Evolutionary conservation across 495 filamentous ascomycete genomes (phyloP).

Genomic region (Xylaria longipes): DNA sequence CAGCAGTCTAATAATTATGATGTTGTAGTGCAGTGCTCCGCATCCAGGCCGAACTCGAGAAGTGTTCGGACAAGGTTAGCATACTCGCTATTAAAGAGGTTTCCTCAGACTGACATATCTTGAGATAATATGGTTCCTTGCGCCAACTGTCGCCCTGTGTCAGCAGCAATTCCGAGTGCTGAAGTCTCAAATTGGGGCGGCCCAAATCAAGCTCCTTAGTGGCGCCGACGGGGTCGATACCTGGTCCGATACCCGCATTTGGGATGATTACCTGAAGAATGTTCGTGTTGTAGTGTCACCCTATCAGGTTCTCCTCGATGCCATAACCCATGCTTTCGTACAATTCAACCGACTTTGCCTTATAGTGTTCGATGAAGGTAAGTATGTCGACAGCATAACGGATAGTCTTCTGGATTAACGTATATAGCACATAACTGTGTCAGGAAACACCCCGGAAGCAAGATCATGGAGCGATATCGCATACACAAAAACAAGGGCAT

Average conservation of each 20-base stretch:
- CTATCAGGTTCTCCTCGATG: constrained; percentile 77
- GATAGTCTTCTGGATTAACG: constrained; percentile 24
- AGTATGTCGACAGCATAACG: constrained; percentile 16
- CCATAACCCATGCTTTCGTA: constrained; percentile 81
- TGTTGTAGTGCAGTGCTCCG: constrained; percentile 73
- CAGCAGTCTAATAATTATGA: not conserved
- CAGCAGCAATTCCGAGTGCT: constrained; percentile 75
- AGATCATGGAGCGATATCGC: constrained; percentile 84
- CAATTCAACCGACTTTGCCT: constrained; percentile 68
- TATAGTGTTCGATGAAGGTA: constrained; percentile 91
- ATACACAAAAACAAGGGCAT: constrained; percentile 41
- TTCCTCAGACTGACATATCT: not conserved
- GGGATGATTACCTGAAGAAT: constrained; percentile 74
- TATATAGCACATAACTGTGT: constrained; percentile 72
- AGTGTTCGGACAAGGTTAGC: constrained; percentile 65
- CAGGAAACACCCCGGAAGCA: constrained; percentile 68
- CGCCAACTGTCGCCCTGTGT: constrained; percentile 77
- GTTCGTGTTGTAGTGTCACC: constrained; percentile 80
- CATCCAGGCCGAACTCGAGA: constrained; percentile 77
- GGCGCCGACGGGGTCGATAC: constrained; percentile 73
- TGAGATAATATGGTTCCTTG: constrained; percentile 85
- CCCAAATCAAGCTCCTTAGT: constrained; percentile 67
- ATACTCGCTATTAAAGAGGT: not conserved
- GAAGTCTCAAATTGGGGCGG: constrained; percentile 63
- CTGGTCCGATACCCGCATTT: constrained; percentile 74